Evolutionary conservation across 169 alveolate genomes (phyloP).

Genomic region (Cryptosporidium andersoni): DNA sequence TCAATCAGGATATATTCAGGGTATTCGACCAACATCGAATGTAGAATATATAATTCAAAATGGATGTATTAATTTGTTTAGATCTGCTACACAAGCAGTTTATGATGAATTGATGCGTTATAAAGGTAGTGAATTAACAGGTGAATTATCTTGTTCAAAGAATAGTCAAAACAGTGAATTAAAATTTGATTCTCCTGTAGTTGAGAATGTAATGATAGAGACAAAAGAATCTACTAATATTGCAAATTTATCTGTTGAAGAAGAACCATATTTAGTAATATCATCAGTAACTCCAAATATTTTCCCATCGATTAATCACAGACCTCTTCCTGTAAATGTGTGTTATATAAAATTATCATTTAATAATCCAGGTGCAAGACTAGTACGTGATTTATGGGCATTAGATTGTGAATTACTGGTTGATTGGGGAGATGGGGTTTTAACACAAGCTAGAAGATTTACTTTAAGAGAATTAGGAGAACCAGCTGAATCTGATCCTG

Average conservation of each 20-base stretch:
- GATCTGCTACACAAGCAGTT: constrained; percentile 59
- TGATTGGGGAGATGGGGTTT: constrained; percentile 79
- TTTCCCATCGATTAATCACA: constrained; percentile 54
- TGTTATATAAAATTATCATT: constrained; percentile 75
- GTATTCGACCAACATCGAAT: constrained; percentile 34
- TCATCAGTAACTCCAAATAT: constrained; percentile 74
- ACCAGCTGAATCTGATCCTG: constrained; percentile 72
- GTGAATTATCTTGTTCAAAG: neutral
- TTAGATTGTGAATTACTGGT: constrained; percentile 77
- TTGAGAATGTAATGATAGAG: constrained; percentile 72
- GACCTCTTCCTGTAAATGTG: constrained; percentile 73
- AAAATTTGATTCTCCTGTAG: constrained; percentile 58
- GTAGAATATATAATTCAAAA: constrained; percentile 58
- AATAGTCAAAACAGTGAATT: neutral
- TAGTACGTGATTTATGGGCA: constrained; percentile 75
- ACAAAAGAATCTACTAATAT: neutral
- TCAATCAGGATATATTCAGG: neutral
- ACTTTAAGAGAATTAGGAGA: constrained; percentile 74
- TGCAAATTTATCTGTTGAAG: constrained; percentile 3
- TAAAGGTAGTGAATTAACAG: constrained; percentile 17
- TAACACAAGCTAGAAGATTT: constrained; percentile 77
- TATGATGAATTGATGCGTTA: constrained; percentile 56
- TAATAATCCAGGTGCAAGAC: constrained; percentile 77
- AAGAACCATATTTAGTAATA: constrained; percentile 76
- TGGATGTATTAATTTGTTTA: constrained; percentile 45